phyloP scores from a whole-genome alignment of 495 filamentous ascomycete genomes.

The Neurospora sp. region DNA sequence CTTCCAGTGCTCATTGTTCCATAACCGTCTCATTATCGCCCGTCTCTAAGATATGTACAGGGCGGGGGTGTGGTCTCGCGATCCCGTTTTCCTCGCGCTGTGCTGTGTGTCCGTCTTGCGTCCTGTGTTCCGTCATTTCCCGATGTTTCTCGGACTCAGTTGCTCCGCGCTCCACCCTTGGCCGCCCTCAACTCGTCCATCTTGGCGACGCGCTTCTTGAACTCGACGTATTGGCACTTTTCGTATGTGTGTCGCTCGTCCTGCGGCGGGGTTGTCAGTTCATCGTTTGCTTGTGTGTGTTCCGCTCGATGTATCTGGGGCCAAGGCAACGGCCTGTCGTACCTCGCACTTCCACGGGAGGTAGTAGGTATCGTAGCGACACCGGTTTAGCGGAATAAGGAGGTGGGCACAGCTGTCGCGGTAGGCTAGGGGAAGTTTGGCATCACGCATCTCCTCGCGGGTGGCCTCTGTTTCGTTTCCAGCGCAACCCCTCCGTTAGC shows the following conservation, averaged over 20 bases:
- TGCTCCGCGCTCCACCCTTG: slow-evolving; percentile 81
- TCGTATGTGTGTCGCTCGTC: slow-evolving; percentile 94
- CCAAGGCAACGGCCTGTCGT: slow-evolving; percentile 23
- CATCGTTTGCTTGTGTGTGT: background rate
- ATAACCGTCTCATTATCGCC: background rate
- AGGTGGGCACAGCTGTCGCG: slow-evolving; percentile 91
- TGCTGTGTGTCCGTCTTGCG: background rate
- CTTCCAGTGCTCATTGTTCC: background rate
- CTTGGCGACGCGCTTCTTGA: slow-evolving; percentile 96
- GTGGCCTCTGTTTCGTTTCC: slow-evolving; percentile 47
- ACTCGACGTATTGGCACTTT: slow-evolving; percentile 97
- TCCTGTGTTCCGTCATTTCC: background rate
- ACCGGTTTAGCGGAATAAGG: slow-evolving; percentile 89
- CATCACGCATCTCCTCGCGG: slow-evolving; percentile 84
- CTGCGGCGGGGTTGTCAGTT: slow-evolving; percentile 32
- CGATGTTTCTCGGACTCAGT: slow-evolving; percentile 38
- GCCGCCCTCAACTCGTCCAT: slow-evolving; percentile 91
- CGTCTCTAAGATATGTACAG: background rate
- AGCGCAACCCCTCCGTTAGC: background rate
- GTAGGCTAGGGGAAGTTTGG: slow-evolving; percentile 79
- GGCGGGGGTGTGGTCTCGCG: background rate
- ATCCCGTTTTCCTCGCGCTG: background rate
- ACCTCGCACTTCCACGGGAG: slow-evolving; percentile 98
- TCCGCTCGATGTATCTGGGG: background rate
- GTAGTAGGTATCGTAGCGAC: slow-evolving; percentile 85